Percentiles rank a stretch among this genome's conserved stretches.
These are phyloP conservation scores for Pelargonium citronellum DNA, from an alignment of 441 rosid species.

Conservation along the genomic window DNA sequence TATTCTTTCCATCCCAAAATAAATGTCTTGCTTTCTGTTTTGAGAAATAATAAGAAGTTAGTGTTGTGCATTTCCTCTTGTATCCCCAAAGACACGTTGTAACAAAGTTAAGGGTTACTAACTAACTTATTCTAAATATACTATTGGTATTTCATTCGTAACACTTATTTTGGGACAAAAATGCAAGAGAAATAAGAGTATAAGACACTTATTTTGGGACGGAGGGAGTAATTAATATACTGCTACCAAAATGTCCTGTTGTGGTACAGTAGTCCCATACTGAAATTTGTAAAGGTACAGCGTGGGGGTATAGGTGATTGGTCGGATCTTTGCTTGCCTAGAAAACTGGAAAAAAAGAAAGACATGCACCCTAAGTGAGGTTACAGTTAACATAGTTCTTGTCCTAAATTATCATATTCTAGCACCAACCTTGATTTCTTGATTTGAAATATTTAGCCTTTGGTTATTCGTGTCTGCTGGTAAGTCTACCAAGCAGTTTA, in stretches of 20 bases:
- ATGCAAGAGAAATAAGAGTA: too few relatives aligned
- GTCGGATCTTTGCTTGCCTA: background rate
- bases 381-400: background rate
- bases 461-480: constrained; percentile 3
- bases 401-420: background rate
- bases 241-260: background rate
- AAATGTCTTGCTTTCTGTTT: too few relatives aligned
- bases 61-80: too few relatives aligned
- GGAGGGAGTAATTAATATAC: background rate
- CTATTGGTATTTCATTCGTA: too few relatives aligned
- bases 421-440: background rate
- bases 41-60: too few relatives aligned
- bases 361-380: background rate
- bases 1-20: background rate
- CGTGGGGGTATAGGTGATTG: background rate
- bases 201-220: too few relatives aligned
- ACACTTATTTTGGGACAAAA: too few relatives aligned
- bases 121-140: too few relatives aligned
- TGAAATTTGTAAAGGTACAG: background rate
- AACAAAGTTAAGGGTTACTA: too few relatives aligned
- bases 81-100: too few relatives aligned
- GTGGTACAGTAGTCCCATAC: background rate
- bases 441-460: background rate
- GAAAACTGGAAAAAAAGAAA: background rate
- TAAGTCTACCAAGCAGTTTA: background rate